Conservation (phyloP, 2,329 filamentous ascomycete species). For the Aspergillus sp. region DNA sequence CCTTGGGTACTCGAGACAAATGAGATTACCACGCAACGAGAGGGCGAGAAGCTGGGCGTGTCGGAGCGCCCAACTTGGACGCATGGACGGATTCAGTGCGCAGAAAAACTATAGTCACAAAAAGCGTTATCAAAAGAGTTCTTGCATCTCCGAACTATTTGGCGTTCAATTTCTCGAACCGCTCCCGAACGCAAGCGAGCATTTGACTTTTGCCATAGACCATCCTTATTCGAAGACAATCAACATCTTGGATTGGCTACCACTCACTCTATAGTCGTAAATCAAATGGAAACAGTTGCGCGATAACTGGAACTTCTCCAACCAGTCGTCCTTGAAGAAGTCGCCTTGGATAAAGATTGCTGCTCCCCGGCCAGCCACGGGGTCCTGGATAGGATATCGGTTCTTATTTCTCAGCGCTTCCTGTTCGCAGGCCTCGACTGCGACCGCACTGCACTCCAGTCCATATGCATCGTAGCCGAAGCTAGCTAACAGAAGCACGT, state of each 20-base stretch:
- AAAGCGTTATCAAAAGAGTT: not conserved
- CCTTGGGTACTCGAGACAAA: conserved; percentile 76
- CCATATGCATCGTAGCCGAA: conserved; percentile 77
- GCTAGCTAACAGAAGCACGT: conserved; percentile 71
- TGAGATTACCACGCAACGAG: conserved; percentile 48
- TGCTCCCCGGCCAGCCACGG: conserved; percentile 36
- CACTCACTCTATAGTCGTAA: conserved; percentile 61
- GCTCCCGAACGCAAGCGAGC: not conserved
- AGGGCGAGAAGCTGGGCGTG: conserved; percentile 55
- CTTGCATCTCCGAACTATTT: too few relatives aligned
- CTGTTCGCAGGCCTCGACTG: conserved; percentile 39
- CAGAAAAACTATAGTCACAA: conserved; percentile 55
- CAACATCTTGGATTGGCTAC: not conserved
- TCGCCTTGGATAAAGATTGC: conserved; percentile 45
- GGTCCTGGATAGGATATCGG: conserved; percentile 37
- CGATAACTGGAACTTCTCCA: conserved; percentile 32
- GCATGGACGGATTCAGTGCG: conserved; percentile 54
- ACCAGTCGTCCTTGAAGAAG: conserved; percentile 47
- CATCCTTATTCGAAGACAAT: not conserved
- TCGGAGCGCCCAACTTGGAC: conserved; percentile 58
- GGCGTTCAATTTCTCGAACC: too few relatives aligned
- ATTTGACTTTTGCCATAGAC: not conserved
- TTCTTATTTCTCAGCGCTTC: conserved; percentile 34
- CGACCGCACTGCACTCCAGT: conserved; percentile 63
- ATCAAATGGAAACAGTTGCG: conserved; percentile 50